Evolutionary conservation across 2,329 filamentous ascomycete species (phyloP).

Genomic region (Elsinoe necatrix): DNA sequence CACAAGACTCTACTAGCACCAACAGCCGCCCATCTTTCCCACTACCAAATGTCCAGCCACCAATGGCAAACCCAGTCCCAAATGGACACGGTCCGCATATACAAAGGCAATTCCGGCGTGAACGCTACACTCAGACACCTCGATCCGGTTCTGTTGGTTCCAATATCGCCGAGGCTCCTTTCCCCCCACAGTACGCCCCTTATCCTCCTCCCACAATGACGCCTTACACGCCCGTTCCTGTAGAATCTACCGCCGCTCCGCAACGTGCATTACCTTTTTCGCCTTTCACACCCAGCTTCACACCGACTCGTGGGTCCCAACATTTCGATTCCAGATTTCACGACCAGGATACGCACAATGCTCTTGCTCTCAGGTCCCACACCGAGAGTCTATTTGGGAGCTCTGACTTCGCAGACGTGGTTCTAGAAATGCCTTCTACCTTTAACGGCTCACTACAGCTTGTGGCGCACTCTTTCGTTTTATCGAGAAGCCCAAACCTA

Average conservation of each 20-base stretch:
- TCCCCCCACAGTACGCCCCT: constrained; percentile 1
- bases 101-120: not conserved
- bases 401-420: not conserved
- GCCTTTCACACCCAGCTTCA: constrained; percentile 7
- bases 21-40: not conserved
- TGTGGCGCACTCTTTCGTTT: constrained; percentile 1
- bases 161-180: not conserved
- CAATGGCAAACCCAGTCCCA: not conserved
- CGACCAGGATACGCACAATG: constrained; percentile 3
- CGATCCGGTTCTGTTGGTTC: constrained; percentile 5
- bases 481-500: constrained; percentile 3
- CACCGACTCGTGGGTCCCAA: not conserved
- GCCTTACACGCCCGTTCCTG: not conserved
- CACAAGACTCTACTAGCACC: not conserved
- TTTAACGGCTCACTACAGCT: not conserved
- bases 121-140: not conserved
- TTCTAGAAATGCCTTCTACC: not conserved
- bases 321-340: constrained; percentile 9
- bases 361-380: not conserved
- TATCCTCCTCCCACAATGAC: not conserved
- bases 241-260: not conserved
- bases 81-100: constrained; percentile 2
- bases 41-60: not conserved
- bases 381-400: not conserved
- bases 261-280: constrained; percentile 3